Evolutionary conservation across 2,329 filamentous ascomycete species (phyloP), one percentile per base, ranked within the genome.

Genomic region (Colletotrichum sidae): DNA sequence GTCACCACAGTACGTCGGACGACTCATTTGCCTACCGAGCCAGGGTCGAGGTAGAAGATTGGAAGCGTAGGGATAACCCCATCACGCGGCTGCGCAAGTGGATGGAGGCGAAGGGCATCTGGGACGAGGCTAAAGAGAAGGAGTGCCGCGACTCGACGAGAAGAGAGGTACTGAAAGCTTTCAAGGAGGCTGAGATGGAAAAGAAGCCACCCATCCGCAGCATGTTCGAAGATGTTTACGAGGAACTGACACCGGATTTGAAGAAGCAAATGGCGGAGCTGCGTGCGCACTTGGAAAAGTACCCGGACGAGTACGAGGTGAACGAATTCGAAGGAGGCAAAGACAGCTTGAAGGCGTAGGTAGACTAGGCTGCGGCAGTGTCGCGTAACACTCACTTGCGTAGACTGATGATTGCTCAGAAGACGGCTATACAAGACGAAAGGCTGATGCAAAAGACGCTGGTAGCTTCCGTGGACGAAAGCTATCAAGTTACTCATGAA

Each of bases 11-110:
- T 78, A 99, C 96, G 1, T 96, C 92, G 0, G 96, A 99, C 74
- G 96, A 99, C 79, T 96, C 92, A 34, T 99, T 97, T 73, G 96
- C 96, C 0, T 99, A 99, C 80, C 91, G 96, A 8, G 94, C 94
- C 2, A 89, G 91, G 34, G 90, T 97, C 1, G 96, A 99, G 74
- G 96, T 99, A 77, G 93, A 97, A 75, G 93, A 97, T 75, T 97
- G 94, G 94, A 97, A 96, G 78, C 85, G 93, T 0, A 84, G 94
- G 11, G 94, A 97, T 74, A 97, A 97, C 73, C 94, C 94, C 2
- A 91, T 97, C 55, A 93, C 92, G 2, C 86, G 94, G 11, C 76
- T 97, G 60, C 86, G 94, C 25, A 97, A 97, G 81, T 99, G 93
- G 87, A 89, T 99, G 80, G 95, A 99, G 78, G 85, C 87, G 8